Conservation (phyloP, 2,329 filamentous ascomycete species). For the Calonectria multiphialidica region DNA sequence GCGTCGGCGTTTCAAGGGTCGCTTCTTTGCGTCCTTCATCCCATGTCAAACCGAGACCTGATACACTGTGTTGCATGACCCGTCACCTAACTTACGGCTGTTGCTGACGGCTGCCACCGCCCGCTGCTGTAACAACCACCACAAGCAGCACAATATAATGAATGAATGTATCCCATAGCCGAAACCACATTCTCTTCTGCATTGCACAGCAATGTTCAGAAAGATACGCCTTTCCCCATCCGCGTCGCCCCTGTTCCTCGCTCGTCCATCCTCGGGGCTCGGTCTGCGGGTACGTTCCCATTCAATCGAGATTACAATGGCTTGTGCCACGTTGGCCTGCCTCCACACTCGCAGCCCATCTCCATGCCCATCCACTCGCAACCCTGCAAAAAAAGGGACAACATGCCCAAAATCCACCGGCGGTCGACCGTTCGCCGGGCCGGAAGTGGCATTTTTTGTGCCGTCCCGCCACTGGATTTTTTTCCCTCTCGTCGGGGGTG, state of each 20-base stretch:
- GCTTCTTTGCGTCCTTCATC: conserved; percentile 1
- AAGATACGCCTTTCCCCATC: neutral
- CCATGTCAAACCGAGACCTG: conserved; percentile 4
- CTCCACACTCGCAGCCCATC: conserved; percentile 19
- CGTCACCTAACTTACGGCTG: neutral
- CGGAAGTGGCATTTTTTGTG: conserved; percentile 7
- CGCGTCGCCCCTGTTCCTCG: neutral
- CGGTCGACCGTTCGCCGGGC: conserved; percentile 21
- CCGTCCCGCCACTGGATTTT: neutral
- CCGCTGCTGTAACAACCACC: neutral
- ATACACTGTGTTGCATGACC: neutral
- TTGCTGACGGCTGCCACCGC: neutral
- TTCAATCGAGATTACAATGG: conserved; percentile 35
- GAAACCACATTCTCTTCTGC: neutral
- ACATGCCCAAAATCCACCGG: neutral
- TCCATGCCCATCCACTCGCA: neutral
- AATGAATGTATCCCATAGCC: neutral
- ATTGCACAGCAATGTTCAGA: neutral
- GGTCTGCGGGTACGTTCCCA: conserved; percentile 1
- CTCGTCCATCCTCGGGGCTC: neutral
- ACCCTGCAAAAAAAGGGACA: conserved; percentile 1
- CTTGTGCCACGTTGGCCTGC: conserved; percentile 32
- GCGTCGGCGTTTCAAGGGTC: conserved; percentile 8
- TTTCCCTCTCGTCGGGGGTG: neutral
- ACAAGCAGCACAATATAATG: too few relatives aligned